Evolutionary conservation across 495 filamentous ascomycete genomes (phyloP), one percentile per base, ranked within the genome.

Genomic region (Penicillium silybi): DNA sequence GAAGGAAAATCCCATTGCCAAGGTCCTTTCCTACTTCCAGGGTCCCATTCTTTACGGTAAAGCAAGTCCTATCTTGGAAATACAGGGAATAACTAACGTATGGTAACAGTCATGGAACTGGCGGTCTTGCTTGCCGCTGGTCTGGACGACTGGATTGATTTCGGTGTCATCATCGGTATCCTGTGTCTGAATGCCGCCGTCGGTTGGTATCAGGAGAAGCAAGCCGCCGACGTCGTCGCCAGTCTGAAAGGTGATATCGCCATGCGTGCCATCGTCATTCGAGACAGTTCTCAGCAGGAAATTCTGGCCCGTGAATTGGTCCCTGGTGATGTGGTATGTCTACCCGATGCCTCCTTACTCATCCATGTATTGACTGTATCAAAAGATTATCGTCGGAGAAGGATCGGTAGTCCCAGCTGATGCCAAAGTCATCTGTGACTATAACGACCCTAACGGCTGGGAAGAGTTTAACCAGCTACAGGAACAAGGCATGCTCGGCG

Each of bases 191-290:
- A 91, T 65, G 87, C 87, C 22, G 52, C 72, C 47, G 87, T 90
- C 54, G 87, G 87, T 58, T 91, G 86, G 81, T 91, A 90, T 61
- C 87, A 91, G 61, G 87, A 91, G 66, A 90, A 89, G 65, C 86
- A 89, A 67, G 87, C 87, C 34, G 87, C 85, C 22, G 87, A 91
- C 71, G 85, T 91, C 42, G 87, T 91, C 54, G 85, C 86, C 10
- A 84, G 79, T 63, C 74, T 91, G 11, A 90, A 89, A 62, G 87
- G 87, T 59, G 87, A 90, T 56, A 91, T 91, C 65, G 87, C 87
- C 46, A 82, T 91, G 82, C 82, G 80, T 57, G 82, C 85, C 1
- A 73, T 72, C 48, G 85, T 87, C 32, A 66, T 90, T 45, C 85
- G 87, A 50, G 77, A 89, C 58, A 81, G 82, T 8, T 61, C 72